Conservation (phyloP, 2,329 filamentous ascomycete species). For the Teratosphaeria destructans region DNA sequence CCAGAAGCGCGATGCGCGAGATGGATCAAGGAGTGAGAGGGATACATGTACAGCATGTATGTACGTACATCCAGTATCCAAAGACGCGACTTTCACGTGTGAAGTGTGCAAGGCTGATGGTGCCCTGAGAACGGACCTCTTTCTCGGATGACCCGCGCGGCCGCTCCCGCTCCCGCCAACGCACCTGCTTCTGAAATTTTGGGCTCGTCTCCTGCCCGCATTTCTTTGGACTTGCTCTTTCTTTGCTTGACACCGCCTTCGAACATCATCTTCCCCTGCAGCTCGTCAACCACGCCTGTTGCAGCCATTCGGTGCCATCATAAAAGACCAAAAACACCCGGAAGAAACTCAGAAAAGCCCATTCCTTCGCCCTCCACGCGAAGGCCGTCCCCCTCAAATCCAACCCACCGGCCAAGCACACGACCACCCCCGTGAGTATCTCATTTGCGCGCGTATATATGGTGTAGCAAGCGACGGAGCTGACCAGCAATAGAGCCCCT, state of each 20-base stretch:
- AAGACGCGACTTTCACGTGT: neutral
- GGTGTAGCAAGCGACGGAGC: neutral
- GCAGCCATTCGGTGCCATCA: constrained; percentile 1
- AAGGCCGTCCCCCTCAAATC: constrained; percentile 10
- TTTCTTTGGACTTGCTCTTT: neutral
- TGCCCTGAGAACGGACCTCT: neutral
- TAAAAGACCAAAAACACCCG: constrained; percentile 29
- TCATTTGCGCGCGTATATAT: neutral
- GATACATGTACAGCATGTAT: no score
- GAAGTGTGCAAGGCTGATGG: neutral
- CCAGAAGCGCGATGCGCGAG: no score
- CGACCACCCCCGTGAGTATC: neutral
- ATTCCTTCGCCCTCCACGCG: constrained; percentile 14
- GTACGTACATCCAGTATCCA: no score
- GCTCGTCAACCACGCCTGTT: neutral
- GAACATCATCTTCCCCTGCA: constrained; percentile 3
- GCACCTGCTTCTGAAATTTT: neutral
- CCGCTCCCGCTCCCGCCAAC: neutral
- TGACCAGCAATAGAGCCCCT: neutral
- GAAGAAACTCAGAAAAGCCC: constrained; percentile 27
- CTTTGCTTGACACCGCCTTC: neutral
- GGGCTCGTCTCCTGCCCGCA: neutral
- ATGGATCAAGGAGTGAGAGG: no score
- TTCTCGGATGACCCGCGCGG: neutral
- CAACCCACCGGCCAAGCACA: neutral